Percentiles rank a stretch among this genome's conserved stretches.
These are phyloP conservation scores for Penicillium brevicompactum DNA, from an alignment of 2,329 filamentous ascomycete genomes.

Conservation along the genomic window DNA sequence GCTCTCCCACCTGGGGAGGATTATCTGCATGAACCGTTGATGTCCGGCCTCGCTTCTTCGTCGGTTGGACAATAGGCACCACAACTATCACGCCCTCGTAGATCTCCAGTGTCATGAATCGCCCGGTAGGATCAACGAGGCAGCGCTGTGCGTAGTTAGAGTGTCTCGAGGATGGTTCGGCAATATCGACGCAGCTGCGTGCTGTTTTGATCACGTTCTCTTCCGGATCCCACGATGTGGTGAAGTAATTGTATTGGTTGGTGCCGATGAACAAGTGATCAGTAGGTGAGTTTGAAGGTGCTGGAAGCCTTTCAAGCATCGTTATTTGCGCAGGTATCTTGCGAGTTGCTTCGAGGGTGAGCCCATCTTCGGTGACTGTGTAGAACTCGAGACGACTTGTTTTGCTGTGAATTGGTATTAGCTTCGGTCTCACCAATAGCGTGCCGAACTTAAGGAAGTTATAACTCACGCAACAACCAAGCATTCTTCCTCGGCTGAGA, in stretches of 20 bases:
- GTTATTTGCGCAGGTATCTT: slow-evolving; percentile 82
- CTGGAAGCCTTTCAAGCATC: slow-evolving; percentile 63
- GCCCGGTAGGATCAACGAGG: slow-evolving; percentile 77
- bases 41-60: slow-evolving; percentile 44
- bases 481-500: slow-evolving; percentile 74
- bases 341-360: slow-evolving; percentile 68
- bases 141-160: slow-evolving; percentile 82
- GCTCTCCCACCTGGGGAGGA: slow-evolving; percentile 51
- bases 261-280: slow-evolving; percentile 94
- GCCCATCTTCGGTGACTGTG: slow-evolving; percentile 60
- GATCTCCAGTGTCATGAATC: slow-evolving; percentile 67
- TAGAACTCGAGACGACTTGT: slow-evolving; percentile 59
- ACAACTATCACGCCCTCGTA: slow-evolving; percentile 70
- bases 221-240: slow-evolving; percentile 74
- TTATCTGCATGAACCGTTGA: slow-evolving; percentile 28
- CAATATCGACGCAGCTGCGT: slow-evolving; percentile 61
- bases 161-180: slow-evolving; percentile 66
- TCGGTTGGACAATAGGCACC: slow-evolving; percentile 60
- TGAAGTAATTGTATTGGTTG: slow-evolving; percentile 88
- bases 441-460: neutral
- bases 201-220: slow-evolving; percentile 57
- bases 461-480: slow-evolving; percentile 79
- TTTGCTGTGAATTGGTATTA: slow-evolving; percentile 18
- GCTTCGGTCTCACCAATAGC: slow-evolving; percentile 1
- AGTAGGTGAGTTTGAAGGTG: slow-evolving; percentile 68